These are phyloP conservation scores for Silybum marianum DNA, from an alignment of 129 eudicot genomes.

Conservation along the genomic window DNA sequence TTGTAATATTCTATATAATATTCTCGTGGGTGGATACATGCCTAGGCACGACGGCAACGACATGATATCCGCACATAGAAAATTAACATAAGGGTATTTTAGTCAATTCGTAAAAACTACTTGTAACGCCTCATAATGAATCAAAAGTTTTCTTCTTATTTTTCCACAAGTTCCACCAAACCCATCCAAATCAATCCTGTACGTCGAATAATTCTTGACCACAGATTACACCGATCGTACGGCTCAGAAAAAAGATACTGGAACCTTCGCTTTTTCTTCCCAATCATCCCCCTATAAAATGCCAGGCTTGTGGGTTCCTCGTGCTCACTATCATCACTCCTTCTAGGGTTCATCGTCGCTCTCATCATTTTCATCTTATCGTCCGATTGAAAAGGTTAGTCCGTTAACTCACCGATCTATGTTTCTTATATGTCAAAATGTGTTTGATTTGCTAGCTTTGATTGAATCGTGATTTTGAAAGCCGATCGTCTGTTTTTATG, in stretches of 20 bases:
- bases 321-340: conserved; percentile 27
- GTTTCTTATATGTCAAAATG: not conserved
- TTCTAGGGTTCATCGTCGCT: conserved; percentile 27
- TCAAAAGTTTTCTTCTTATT: not conserved
- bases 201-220: conserved; percentile 22
- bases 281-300: conserved; percentile 20
- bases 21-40: not conserved
- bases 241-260: conserved; percentile 26
- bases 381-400: conserved; percentile 26
- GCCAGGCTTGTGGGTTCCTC: conserved; percentile 36
- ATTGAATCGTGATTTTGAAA: not conserved
- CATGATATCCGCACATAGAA: not conserved
- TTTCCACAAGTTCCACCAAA: conserved; percentile 33
- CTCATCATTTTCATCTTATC: not conserved
- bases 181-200: conserved; percentile 32
- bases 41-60: not conserved
- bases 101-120: not conserved
- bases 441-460: not conserved
- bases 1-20: not conserved
- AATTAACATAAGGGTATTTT: conserved; percentile 1
- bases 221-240: conserved; percentile 18
- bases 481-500: not conserved
- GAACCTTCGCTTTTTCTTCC: conserved; percentile 29
- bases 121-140: conserved; percentile 4
- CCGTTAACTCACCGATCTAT: conserved; percentile 6